Percentiles rank a stretch among this genome's conserved stretches.
Evolutionary conservation across 225 moss, liverwort and hornwort species (phyloP).

Genomic region (Anthoceros angustus): DNA sequence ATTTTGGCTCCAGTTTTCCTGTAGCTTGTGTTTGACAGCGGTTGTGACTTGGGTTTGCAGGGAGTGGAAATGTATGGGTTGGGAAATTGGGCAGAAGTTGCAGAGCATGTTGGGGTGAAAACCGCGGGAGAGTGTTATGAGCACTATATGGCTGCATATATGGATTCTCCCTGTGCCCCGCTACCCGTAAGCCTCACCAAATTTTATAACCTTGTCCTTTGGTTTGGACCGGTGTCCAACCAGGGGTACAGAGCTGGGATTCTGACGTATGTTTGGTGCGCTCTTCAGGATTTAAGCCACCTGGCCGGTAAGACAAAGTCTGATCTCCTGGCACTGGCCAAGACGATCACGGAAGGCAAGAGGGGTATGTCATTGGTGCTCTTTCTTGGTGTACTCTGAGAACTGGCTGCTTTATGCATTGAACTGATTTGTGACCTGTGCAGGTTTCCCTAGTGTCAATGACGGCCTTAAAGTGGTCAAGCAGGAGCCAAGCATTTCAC

Average conservation of each 20-base stretch:
- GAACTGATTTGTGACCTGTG: slow-evolving; percentile 1
- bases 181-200: slow-evolving; percentile 51
- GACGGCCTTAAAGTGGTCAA: slow-evolving; percentile 58
- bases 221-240: slow-evolving; percentile 1
- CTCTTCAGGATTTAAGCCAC: slow-evolving; percentile 66
- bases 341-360: slow-evolving; percentile 64
- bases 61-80: slow-evolving; percentile 92
- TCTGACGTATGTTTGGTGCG: slow-evolving; percentile 5
- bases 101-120: slow-evolving; percentile 94
- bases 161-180: slow-evolving; percentile 82
- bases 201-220: neutral
- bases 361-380: slow-evolving; percentile 31
- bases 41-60: slow-evolving; percentile 18
- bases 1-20: neutral
- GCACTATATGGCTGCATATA: slow-evolving; percentile 77
- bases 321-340: slow-evolving; percentile 70
- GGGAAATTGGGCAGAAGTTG: slow-evolving; percentile 89
- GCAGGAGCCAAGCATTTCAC: slow-evolving; percentile 80
- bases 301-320: slow-evolving; percentile 80
- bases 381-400: neutral
- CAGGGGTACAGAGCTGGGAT: neutral
- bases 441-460: slow-evolving; percentile 25
- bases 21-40: neutral
- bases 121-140: slow-evolving; percentile 66
- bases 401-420: neutral